Conservation (phyloP, 2,329 filamentous ascomycete species). For the Penicillium crustosum region DNA sequence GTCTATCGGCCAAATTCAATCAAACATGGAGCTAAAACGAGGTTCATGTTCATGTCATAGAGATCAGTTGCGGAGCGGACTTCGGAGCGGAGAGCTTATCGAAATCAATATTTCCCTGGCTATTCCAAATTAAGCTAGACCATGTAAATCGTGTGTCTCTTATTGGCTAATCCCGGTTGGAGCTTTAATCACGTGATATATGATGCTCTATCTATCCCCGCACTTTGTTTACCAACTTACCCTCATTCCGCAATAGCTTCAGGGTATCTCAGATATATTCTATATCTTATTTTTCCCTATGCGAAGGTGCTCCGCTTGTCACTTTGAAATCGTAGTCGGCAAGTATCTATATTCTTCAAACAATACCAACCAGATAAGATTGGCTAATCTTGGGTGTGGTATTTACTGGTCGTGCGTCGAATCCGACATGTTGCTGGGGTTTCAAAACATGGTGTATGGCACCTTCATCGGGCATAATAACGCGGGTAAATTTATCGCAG, state of each 20-base stretch:
- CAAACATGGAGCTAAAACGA: not conserved
- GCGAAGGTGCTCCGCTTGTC: too few species aligned
- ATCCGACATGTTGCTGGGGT: not conserved
- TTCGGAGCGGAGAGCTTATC: constrained; percentile 14
- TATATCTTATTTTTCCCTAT: not conserved
- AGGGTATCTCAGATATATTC: not conserved
- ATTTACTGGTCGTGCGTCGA: not conserved
- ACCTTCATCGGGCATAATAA: not conserved
- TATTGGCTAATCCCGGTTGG: not conserved
- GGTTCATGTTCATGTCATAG: not conserved
- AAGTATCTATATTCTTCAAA: not conserved
- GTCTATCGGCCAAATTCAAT: not conserved
- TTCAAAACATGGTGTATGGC: not conserved
- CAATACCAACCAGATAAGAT: not conserved
- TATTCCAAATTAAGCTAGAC: not conserved
- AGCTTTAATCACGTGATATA: not conserved
- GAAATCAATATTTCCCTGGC: not conserved
- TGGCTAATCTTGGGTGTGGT: not conserved
- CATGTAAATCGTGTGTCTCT: not conserved
- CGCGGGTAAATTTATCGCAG: not conserved
- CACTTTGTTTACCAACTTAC: not conserved
- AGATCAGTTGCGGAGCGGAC: constrained; percentile 9
- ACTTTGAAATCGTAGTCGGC: not conserved
- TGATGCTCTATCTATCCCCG: not conserved
- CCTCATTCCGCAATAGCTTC: not conserved